phyloP scores from a whole-genome alignment of 768 basidiomycete genomes.

The Pulveroboletus sp. region DNA sequence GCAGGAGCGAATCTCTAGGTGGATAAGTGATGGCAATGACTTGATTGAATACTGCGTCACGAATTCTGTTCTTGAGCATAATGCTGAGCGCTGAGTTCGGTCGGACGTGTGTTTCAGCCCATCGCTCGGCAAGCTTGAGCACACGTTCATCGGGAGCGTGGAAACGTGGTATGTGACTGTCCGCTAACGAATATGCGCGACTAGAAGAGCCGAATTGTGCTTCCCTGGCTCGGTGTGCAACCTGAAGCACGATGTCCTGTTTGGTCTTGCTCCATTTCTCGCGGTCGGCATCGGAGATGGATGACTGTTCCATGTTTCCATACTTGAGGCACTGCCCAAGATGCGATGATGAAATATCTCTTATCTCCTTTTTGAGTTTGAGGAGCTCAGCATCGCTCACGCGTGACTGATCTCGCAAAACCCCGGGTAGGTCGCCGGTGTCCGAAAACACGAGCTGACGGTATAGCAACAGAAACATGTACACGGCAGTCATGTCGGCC shows the following conservation, averaged over 20 bases:
- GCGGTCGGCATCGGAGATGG: conserved; percentile 35
- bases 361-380: conserved; percentile 68
- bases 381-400: conserved; percentile 51
- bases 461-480: conserved; percentile 78
- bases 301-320: conserved; percentile 22
- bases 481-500: conserved; percentile 66
- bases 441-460: conserved; percentile 64
- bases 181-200: conserved; percentile 24
- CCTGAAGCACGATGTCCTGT: conserved; percentile 68
- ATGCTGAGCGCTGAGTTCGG: conserved; percentile 52
- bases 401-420: conserved; percentile 32
- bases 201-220: conserved; percentile 27
- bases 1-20: conserved; percentile 35
- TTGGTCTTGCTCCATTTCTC: conserved; percentile 53
- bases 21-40: conserved; percentile 54
- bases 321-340: conserved; percentile 56
- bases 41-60: conserved; percentile 56
- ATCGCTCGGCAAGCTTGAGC: conserved; percentile 60
- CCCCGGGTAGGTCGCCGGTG: conserved; percentile 28
- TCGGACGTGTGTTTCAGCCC: conserved; percentile 67
- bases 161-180: conserved; percentile 19
- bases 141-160: conserved; percentile 46
- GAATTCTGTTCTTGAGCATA: conserved; percentile 60
- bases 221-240: conserved; percentile 64
- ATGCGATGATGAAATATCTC: conserved; percentile 55